phyloP scores from a whole-genome alignment of 208 protist genomes.

The Trypanosoma avium region DNA sequence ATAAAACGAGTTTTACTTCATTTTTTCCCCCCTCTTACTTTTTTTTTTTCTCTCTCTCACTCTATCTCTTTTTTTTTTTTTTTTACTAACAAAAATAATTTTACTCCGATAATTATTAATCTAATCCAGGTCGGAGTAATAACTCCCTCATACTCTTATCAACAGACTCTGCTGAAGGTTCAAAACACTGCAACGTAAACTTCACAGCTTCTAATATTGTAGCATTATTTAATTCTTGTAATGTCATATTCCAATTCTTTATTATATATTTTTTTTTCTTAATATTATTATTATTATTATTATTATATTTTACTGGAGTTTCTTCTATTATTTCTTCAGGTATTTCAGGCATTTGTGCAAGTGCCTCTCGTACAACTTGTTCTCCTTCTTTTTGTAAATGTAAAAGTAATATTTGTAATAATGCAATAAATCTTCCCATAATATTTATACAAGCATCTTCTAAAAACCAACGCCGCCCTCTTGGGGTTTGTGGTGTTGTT shows the following conservation, averaged over 20 bases:
- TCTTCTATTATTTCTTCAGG: neutral
- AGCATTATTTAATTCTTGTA: too few species aligned
- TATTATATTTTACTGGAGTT: constrained; percentile 4
- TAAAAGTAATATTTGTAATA: constrained; percentile 9
- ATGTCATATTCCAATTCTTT: too few species aligned
- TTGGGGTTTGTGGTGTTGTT: constrained; percentile 6
- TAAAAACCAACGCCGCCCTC: constrained; percentile 21
- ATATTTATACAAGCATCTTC: constrained; percentile 21
- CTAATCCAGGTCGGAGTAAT: neutral
- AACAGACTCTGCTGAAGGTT: neutral
- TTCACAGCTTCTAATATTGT: neutral
- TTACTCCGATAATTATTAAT: too few species aligned
- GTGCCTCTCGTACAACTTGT: constrained; percentile 1
- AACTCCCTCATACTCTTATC: neutral
- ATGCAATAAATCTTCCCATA: constrained; percentile 18
- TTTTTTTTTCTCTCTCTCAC: too few species aligned
- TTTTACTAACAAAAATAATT: too few species aligned
- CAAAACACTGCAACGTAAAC: constrained; percentile 14
- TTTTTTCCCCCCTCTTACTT: neutral
- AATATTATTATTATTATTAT: neutral
- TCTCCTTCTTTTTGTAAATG: constrained; percentile 14
- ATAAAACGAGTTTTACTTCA: too few species aligned
- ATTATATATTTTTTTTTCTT: too few species aligned
- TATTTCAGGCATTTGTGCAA: constrained; percentile 7
- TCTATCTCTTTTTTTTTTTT: too few species aligned